Percentiles rank a stretch among this genome's conserved stretches.
Conservation (phyloP, 768 basidiomycete species). For the Tricholoma matsutake region DNA sequence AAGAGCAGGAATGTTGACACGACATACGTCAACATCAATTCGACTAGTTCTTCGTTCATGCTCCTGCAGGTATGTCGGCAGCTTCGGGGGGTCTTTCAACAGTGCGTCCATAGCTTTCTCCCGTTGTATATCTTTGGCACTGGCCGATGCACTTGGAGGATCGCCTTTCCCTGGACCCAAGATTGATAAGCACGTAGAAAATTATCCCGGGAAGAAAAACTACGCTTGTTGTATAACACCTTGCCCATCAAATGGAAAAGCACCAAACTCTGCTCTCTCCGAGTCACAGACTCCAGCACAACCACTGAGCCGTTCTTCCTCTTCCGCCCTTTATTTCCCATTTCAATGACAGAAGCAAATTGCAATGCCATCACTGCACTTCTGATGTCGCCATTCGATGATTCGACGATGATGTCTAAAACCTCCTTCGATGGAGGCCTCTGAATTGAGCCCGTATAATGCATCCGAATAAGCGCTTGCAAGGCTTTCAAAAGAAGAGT, state of each 20-base stretch:
- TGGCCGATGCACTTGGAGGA: slow-evolving; percentile 49
- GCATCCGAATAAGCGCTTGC: slow-evolving; percentile 48
- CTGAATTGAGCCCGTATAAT: slow-evolving; percentile 38
- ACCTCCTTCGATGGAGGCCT: slow-evolving; percentile 57
- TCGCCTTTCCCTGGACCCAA: slow-evolving; percentile 67
- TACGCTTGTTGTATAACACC: slow-evolving; percentile 94
- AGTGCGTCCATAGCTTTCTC: slow-evolving; percentile 55
- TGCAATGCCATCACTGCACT: slow-evolving; percentile 93
- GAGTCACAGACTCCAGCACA: slow-evolving; percentile 70
- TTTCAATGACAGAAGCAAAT: slow-evolving; percentile 62
- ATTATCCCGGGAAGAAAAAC: slow-evolving; percentile 18
- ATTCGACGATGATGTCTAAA: slow-evolving; percentile 72
- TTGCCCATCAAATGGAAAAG: slow-evolving; percentile 94
- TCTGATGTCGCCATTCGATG: slow-evolving; percentile 88
- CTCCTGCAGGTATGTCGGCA: slow-evolving; percentile 57
- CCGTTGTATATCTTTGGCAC: slow-evolving; percentile 59
- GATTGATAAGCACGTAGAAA: slow-evolving; percentile 1
- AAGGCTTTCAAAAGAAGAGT: slow-evolving; percentile 84
- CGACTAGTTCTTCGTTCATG: slow-evolving; percentile 69
- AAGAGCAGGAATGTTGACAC: neutral
- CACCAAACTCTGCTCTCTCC: slow-evolving; percentile 80
- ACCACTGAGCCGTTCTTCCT: slow-evolving; percentile 32
- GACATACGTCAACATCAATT: slow-evolving; percentile 69
- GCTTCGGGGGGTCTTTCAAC: slow-evolving; percentile 49
- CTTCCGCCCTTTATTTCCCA: slow-evolving; percentile 29